Evolutionary conservation across 2,329 filamentous ascomycete genomes (phyloP).

Genomic region (Mycosphaerella arachidis): DNA sequence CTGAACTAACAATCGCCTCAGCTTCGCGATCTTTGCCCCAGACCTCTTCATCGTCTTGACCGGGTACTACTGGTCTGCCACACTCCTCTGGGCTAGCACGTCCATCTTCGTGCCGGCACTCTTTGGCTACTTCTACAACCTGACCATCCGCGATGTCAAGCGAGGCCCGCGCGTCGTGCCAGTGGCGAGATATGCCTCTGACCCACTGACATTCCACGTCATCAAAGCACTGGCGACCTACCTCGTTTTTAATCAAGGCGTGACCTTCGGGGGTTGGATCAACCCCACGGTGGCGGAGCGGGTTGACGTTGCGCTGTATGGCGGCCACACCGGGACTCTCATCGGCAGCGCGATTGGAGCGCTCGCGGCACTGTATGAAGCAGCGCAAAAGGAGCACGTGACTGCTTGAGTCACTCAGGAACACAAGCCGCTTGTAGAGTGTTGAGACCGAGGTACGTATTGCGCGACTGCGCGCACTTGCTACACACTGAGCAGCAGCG

Average conservation of each 20-base stretch:
- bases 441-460: too few species aligned
- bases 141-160: constrained; percentile 58
- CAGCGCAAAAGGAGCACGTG: constrained; percentile 54
- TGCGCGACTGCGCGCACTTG: not conserved
- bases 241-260: constrained; percentile 69
- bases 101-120: constrained; percentile 65
- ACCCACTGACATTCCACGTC: constrained; percentile 87
- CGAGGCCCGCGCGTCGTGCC: constrained; percentile 30
- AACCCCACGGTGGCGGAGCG: constrained; percentile 55
- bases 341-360: constrained; percentile 65
- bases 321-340: constrained; percentile 65
- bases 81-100: constrained; percentile 70
- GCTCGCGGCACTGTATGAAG: constrained; percentile 70
- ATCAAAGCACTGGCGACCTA: constrained; percentile 78
- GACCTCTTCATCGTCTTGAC: constrained; percentile 77
- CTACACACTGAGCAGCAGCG: not conserved
- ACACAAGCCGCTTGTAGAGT: not conserved
- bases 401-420: too few species aligned
- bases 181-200: constrained; percentile 58
- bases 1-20: constrained; percentile 19
- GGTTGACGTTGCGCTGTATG: constrained; percentile 64
- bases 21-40: constrained; percentile 61
- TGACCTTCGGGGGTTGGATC: constrained; percentile 57
- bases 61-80: constrained; percentile 67
- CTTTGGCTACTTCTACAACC: constrained; percentile 85